Percentiles rank a stretch among this genome's conserved stretches.
Evolutionary conservation across 2,329 filamentous ascomycete species (phyloP).

Genomic region (Pseudogymnoascus sp.): DNA sequence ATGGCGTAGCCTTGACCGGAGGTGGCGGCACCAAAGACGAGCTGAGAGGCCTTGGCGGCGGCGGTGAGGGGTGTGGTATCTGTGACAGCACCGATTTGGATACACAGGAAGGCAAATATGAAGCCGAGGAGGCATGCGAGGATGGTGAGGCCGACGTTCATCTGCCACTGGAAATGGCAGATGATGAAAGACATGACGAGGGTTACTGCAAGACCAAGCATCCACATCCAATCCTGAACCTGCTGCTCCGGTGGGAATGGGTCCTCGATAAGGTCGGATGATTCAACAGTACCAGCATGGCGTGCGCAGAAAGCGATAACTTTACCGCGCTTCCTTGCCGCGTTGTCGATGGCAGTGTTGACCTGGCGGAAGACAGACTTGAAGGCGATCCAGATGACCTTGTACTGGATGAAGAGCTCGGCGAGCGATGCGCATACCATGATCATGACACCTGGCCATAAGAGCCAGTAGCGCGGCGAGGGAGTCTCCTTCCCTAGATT

Average conservation of each 20-base stretch:
- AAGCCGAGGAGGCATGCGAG: slow-evolving; percentile 48
- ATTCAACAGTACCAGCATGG: slow-evolving; percentile 29
- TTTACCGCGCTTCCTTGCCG: slow-evolving; percentile 35
- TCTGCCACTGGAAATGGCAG: slow-evolving; percentile 42
- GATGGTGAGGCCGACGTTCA: slow-evolving; percentile 48
- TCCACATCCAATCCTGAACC: slow-evolving; percentile 46
- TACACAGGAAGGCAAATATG: slow-evolving; percentile 52
- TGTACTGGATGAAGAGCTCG: slow-evolving; percentile 35
- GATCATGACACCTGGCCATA: slow-evolving; percentile 41
- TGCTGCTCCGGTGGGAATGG: slow-evolving; percentile 38
- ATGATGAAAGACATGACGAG: slow-evolving; percentile 44
- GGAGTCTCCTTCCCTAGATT: slow-evolving; percentile 35
- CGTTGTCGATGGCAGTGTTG: slow-evolving; percentile 35
- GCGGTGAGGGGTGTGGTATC: slow-evolving; percentile 58
- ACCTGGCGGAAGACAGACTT: slow-evolving; percentile 40
- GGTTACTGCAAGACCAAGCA: slow-evolving; percentile 38
- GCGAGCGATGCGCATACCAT: slow-evolving; percentile 44
- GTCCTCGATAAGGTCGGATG: slow-evolving; percentile 39
- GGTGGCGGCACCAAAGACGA: slow-evolving; percentile 58
- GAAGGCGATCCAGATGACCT: slow-evolving; percentile 38
- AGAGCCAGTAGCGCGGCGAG: slow-evolving; percentile 42
- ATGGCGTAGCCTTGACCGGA: slow-evolving; percentile 42
- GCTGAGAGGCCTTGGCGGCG: slow-evolving; percentile 59
- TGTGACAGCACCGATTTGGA: slow-evolving; percentile 51
- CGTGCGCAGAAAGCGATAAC: slow-evolving; percentile 35